Conservation (phyloP, 2,329 filamentous ascomycete genomes). For the Sarocladium strictum region DNA sequence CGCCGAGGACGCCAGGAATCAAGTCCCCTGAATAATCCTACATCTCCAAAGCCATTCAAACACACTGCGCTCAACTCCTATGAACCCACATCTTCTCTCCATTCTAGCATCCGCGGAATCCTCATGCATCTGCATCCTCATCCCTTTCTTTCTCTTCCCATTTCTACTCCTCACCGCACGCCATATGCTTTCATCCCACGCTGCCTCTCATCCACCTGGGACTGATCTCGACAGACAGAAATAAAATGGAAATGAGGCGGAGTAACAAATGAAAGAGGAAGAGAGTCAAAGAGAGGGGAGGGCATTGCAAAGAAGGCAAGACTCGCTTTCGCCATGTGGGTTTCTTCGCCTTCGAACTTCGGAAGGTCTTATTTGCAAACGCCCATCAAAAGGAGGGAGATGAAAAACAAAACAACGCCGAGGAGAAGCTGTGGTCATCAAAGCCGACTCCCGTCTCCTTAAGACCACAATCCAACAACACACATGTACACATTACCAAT, state of each 20-base stretch:
- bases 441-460: background rate
- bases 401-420: background rate
- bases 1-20: background rate
- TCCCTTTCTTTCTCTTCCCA: background rate
- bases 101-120: too few species aligned
- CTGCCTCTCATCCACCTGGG: constrained; percentile 2
- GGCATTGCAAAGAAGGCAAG: background rate
- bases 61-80: too few species aligned
- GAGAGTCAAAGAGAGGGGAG: background rate
- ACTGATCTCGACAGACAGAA: background rate
- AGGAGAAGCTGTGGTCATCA: constrained; percentile 1
- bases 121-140: too few species aligned
- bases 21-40: background rate
- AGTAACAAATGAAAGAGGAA: background rate
- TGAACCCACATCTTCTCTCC: background rate
- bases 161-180: background rate
- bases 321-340: background rate
- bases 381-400: background rate
- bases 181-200: background rate
- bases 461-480: background rate
- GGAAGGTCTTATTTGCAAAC: background rate
- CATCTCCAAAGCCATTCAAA: background rate
- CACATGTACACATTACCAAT: constrained; percentile 13
- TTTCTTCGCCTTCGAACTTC: background rate
- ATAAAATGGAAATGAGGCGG: background rate